Base-by-base conservation (phyloP, 768 basidiomycete genomes). In the Mycena metata region DNA sequence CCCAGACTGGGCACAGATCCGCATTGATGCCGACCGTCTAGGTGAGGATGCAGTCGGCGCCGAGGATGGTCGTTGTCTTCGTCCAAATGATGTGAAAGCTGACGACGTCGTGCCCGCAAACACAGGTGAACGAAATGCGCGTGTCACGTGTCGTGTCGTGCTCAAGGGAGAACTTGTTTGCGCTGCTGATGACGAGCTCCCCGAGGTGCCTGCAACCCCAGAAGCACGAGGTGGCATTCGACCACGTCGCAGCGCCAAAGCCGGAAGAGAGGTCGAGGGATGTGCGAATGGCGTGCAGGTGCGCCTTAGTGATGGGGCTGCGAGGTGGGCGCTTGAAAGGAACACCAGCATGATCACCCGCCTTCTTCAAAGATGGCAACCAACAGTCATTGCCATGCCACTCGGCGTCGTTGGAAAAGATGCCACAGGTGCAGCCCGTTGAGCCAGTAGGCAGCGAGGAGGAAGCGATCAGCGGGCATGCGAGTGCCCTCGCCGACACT, bases 361-460 rank as follows among this genome's bases (percentile, higher is more conserved):
- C 42, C 46, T 45, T 46, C 45, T 46, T 55, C 12, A 46, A 21
- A 8, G 43, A 10, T 5, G 43, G 54, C 2, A 64, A 12, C 33
- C 23, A 36, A 6, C 54, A 13, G 19, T 56, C 45, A 41, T 61
- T 45, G 5, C 66, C 66, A 43, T 68, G 33, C 66, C 66, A 68
- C 8, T 11, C 13, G 13, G 60, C 60, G 19, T 51, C 52, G 35
- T 61, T 55, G 39, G n/a, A 35, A 42, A 8, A 51, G 33, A 52
- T 68, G 66, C 66, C 66, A 68, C 1, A 55, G 49, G 3, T 41
- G 36, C n/a, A 68, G 24, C 11, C 54, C 63, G 26, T 45, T 56
- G 4, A 64, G 30, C 63, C 63, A 64, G 33, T 51, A 70, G 30
- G 65, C 64, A 12, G 65, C 21, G 17, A 72, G 47, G n/a, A 72